Base-by-base conservation (phyloP, 805 yeast genomes). In the Isabelozyma rhagii region DNA sequence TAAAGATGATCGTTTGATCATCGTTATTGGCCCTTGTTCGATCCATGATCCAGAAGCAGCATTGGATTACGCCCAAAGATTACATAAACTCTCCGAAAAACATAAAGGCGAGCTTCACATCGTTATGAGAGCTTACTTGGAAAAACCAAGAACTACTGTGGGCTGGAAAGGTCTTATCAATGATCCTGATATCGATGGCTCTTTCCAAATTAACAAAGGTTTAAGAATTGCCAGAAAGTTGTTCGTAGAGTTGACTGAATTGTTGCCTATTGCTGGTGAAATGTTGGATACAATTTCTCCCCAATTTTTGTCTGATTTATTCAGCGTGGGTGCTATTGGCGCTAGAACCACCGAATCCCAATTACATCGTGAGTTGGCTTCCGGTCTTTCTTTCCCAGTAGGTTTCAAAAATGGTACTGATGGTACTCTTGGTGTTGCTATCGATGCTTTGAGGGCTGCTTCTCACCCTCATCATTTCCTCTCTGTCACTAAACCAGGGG, bases 261-360 rank as follows among this genome's bases (percentile, higher is more conserved):
- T 80, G 64, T 76, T 94, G 47, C 98, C 98, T 44, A 92, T 93
- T 67, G 98, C 97, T 27, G 89, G 96, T 52, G 99, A 93, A 74
- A 93, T 93, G 97, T 81, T 93, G 66, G 99, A 93, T 71, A 93
- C 98, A 27, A 93, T 94, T 55, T 90, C 97, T 13, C 99, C 99
- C 1, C 97, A 93, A 77, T 93, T 87, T 74, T 79, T 93, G 62
- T 83, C 94, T 46, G 99, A 93, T 69, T 82, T 93, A 58, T 87
- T 93, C 80, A 88, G 97, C 25, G 82, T 94, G 47, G 99, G 99
- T 63, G 99, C 99, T 45, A 92, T 93, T 68, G 99, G 99, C 62
- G 99, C 99, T 39, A 87, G 99, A 79, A 93, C 99, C 43, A 93
- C 99, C 39, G 99, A 93, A 76, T 91, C 97, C 39, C 99, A 93